Conservation (phyloP, 441 rosid genomes). For the Flueggea neowawraea region DNA sequence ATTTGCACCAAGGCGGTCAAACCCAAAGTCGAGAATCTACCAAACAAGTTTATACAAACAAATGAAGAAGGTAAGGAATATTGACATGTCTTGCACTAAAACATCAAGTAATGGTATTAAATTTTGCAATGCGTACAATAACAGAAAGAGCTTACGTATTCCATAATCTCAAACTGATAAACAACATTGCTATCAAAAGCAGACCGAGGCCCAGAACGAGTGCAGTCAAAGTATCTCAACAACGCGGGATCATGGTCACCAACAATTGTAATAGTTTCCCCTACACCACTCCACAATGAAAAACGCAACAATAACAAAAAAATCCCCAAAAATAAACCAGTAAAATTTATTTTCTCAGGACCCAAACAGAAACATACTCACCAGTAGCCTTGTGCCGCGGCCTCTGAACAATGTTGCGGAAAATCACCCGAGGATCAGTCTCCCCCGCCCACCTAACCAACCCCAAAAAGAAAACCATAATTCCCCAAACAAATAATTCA, state of each 20-base stretch:
- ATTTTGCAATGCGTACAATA: too few species aligned
- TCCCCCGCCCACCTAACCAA: constrained; percentile 92
- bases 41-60: constrained; percentile 8
- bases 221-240: constrained; percentile 87
- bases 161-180: constrained; percentile 91
- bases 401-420: constrained; percentile 94
- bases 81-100: neutral
- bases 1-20: constrained; percentile 87
- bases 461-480: too few species aligned
- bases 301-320: too few species aligned
- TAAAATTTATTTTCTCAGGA: neutral
- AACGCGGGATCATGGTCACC: constrained; percentile 77
- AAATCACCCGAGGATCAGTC: constrained; percentile 79
- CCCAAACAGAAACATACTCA: constrained; percentile 11
- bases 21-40: constrained; percentile 89
- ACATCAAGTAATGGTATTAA: too few species aligned
- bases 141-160: constrained; percentile 65
- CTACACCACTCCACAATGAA: constrained; percentile 27
- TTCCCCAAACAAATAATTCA: too few species aligned
- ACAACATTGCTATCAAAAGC: constrained; percentile 90
- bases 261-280: constrained; percentile 86
- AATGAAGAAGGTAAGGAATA: constrained; percentile 1
- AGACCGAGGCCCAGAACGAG: constrained; percentile 90
- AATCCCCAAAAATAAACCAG: neutral
- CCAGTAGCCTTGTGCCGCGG: constrained; percentile 94